Percentiles rank a stretch among this genome's conserved stretches.
phyloP scores from a whole-genome alignment of 2,329 filamentous ascomycete species.

The Zasmidium citrigriseum region DNA sequence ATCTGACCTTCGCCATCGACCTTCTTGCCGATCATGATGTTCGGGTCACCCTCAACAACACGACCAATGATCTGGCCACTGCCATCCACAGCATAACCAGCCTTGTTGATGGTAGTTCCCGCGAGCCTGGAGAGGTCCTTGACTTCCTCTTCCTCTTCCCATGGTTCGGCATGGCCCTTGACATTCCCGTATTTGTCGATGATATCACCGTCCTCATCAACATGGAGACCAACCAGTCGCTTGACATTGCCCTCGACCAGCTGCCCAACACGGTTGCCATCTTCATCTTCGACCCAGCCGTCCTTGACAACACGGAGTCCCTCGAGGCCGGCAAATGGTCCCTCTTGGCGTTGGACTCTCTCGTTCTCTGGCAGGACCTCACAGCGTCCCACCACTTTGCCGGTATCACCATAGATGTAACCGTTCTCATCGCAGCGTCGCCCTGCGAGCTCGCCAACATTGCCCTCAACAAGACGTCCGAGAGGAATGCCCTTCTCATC shows the following conservation, averaged over 20 bases:
- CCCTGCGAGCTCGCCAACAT: conserved; percentile 58
- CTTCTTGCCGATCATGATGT: conserved; percentile 60
- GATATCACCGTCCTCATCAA: conserved; percentile 83
- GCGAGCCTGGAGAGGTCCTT: conserved; percentile 61
- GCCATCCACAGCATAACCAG: conserved; percentile 62
- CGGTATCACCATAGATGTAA: conserved; percentile 57
- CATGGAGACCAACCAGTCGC: conserved; percentile 68
- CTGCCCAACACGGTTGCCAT: conserved; percentile 75
- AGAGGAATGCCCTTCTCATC: conserved; percentile 56
- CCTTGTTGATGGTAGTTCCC: conserved; percentile 65
- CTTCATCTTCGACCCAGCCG: conserved; percentile 72
- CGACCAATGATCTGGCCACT: conserved; percentile 61
- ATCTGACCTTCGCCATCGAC: conserved; percentile 64
- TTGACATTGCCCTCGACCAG: conserved; percentile 71
- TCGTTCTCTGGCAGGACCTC: conserved; percentile 61
- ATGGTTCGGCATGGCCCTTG: conserved; percentile 60
- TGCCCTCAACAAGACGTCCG: conserved; percentile 58
- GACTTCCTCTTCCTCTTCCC: conserved; percentile 53
- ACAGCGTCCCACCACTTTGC: conserved; percentile 59
- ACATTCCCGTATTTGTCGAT: conserved; percentile 71
- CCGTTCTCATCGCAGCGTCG: conserved; percentile 59
- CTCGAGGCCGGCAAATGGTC: conserved; percentile 68
- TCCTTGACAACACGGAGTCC: conserved; percentile 69
- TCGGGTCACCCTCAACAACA: conserved; percentile 58
- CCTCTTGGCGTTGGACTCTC: conserved; percentile 59